These are phyloP conservation scores for Ganoderma multipileum DNA, from an alignment of 1,284 basidiomycete genomes.

Conservation along the genomic window DNA sequence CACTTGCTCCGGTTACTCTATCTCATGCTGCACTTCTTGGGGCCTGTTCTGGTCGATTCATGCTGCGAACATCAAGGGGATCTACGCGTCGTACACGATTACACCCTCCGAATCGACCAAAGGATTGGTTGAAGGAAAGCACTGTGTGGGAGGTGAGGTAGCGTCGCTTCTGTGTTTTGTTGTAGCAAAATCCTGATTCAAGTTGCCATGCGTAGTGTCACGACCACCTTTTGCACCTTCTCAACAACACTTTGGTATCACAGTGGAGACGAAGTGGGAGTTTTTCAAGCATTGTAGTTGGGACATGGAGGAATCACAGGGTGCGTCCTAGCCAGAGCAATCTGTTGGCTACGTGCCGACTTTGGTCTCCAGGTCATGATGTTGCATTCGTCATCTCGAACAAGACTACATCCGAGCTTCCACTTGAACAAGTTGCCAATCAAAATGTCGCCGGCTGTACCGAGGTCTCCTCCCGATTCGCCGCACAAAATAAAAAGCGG, in stretches of 20 bases:
- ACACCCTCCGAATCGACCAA: constrained; percentile 85
- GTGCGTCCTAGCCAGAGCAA: constrained; percentile 49
- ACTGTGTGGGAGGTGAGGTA: constrained; percentile 85
- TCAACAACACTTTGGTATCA: constrained; percentile 87
- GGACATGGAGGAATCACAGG: constrained; percentile 95
- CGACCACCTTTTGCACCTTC: constrained; percentile 75
- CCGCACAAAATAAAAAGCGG: constrained; percentile 60
- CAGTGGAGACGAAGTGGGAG: constrained; percentile 87
- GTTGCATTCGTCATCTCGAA: constrained; percentile 92
- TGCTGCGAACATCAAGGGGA: constrained; percentile 83
- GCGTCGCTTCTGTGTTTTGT: constrained; percentile 17
- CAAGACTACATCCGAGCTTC: constrained; percentile 92
- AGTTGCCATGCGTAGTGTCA: constrained; percentile 70
- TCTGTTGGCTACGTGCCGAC: not conserved
- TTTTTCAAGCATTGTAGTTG: constrained; percentile 99
- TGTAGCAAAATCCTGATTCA: not conserved
- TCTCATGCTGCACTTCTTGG: no score
- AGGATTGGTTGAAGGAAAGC: constrained; percentile 80
- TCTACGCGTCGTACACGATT: constrained; percentile 90
- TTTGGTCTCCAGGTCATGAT: constrained; percentile 76
- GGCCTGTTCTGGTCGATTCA: no score
- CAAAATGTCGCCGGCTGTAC: constrained; percentile 98
- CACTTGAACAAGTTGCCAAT: constrained; percentile 89
- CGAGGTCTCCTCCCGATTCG: constrained; percentile 97
- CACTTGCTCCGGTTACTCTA: no score